Conservation (phyloP, 345 rosid species). For the Passiflora organensis region DNA sequence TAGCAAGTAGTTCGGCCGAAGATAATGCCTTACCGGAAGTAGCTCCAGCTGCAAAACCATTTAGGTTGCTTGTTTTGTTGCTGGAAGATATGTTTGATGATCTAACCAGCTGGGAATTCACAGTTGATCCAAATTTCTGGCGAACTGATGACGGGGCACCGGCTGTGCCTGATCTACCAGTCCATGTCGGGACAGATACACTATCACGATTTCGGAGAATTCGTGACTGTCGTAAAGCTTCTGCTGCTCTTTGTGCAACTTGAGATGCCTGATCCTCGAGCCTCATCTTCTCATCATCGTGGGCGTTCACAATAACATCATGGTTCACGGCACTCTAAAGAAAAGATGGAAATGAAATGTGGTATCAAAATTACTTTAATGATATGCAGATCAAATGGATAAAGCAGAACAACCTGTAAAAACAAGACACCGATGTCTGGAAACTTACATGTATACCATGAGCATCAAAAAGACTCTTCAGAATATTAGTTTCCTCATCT, state of each 20-base stretch:
- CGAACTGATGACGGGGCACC: constrained; percentile 78
- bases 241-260: constrained; percentile 93
- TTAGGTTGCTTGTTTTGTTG: constrained; percentile 26
- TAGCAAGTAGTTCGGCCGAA: constrained; percentile 72
- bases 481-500: constrained; percentile 71
- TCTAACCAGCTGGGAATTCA: constrained; percentile 46
- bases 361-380: too few relatives aligned
- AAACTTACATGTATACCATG: constrained; percentile 84
- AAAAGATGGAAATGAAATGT: too few relatives aligned
- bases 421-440: background rate
- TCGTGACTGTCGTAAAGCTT: constrained; percentile 81
- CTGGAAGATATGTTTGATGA: constrained; percentile 34
- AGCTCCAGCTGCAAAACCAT: constrained; percentile 64
- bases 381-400: background rate
- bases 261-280: constrained; percentile 88
- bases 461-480: constrained; percentile 75
- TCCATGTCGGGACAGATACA: constrained; percentile 88
- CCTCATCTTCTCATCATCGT: constrained; percentile 71
- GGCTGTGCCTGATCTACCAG: constrained; percentile 84
- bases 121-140: constrained; percentile 68
- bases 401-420: background rate
- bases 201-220: constrained; percentile 78
- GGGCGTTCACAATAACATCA: constrained; percentile 70
- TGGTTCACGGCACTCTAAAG: constrained; percentile 86
- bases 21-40: constrained; percentile 80